Base-by-base conservation (phyloP, 345 rosid genomes). In the Hibiscus syriacus region DNA sequence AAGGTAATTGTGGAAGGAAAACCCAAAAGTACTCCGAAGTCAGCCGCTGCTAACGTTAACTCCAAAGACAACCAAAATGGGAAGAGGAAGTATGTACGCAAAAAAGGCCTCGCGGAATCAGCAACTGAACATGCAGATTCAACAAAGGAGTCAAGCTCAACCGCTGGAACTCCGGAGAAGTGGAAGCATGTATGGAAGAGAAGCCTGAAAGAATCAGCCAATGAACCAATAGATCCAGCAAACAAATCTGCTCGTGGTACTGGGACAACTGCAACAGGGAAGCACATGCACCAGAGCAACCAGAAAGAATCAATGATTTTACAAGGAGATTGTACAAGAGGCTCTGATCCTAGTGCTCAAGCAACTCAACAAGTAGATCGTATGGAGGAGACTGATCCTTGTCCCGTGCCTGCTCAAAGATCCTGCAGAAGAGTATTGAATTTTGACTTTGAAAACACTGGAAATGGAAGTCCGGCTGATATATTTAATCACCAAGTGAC, bases 1-100 rank as follows among this genome's bases (percentile, higher is more conserved):
- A 92, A 90, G 79, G 97, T 90, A 64, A 39, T 84, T 19, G 54
- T 4, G 68, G 90, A 90, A 82, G 89, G 81, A 68, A 85, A 85
- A 76, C 81, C 84, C 60, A 82, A 75, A 53, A 81, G 77, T 70
- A 70, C 79, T 39, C 76, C 77, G 49, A 80, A 85, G 66, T 68
- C 87, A 16, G 71, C 73, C 71, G 74, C 82, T 69, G 62, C 82
- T 56, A 64, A 17, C 36, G 54, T 76, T 22, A 70, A 73, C 34
- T 38, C 82, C 30, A 72, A 76, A 17, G 79, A 73, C 54, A 77
- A 72, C 53, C 67, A 80, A 62, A 66, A 68, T 27, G 84, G 72
- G 20, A 87, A 80, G 78, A 80, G 85, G 80, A 82, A 78, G 74
- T 68, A 73, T 62, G 77, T 77, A 25, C 83, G 75, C 67, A 80